phyloP scores from a whole-genome alignment of 1,284 basidiomycete genomes.

The Moniliella sp. region DNA sequence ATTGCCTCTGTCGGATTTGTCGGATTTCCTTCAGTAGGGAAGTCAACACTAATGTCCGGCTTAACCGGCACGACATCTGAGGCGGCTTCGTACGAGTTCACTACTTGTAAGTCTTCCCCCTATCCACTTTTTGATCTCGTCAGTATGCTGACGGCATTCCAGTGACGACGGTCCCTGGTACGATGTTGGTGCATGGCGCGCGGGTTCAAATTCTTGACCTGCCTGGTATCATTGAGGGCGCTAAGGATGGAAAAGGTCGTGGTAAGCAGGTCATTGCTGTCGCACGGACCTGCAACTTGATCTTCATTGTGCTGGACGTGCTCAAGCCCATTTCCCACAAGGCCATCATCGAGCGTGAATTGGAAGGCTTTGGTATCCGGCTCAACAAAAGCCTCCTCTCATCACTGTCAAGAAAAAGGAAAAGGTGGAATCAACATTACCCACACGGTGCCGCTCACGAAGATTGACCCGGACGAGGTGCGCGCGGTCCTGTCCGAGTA shows the following conservation, averaged over 20 bases:
- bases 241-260: constrained; percentile 89
- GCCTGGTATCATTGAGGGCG: constrained; percentile 91
- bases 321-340: constrained; percentile 90
- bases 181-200: constrained; percentile 77
- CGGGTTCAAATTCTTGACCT: constrained; percentile 51
- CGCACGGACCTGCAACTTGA: constrained; percentile 87
- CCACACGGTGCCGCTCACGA: constrained; percentile 91
- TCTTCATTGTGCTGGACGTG: constrained; percentile 94
- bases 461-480: constrained; percentile 84
- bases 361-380: constrained; percentile 89
- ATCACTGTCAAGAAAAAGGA: constrained; percentile 66
- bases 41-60: constrained; percentile 92
- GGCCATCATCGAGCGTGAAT: constrained; percentile 64
- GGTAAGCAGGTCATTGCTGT: constrained; percentile 86
- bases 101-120: constrained; percentile 39
- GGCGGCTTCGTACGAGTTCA: constrained; percentile 95
- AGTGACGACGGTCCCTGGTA: constrained; percentile 63
- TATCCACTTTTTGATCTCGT: neutral
- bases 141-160: constrained; percentile 1
- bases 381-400: constrained; percentile 84
- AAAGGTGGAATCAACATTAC: too few species aligned
- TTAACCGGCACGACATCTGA: constrained; percentile 92
- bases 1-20: constrained; percentile 62
- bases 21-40: constrained; percentile 37
- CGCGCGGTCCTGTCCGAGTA: constrained; percentile 84